Base-by-base conservation (phyloP, 164 flowering plant genomes). In the Stephania yunnanensis region DNA sequence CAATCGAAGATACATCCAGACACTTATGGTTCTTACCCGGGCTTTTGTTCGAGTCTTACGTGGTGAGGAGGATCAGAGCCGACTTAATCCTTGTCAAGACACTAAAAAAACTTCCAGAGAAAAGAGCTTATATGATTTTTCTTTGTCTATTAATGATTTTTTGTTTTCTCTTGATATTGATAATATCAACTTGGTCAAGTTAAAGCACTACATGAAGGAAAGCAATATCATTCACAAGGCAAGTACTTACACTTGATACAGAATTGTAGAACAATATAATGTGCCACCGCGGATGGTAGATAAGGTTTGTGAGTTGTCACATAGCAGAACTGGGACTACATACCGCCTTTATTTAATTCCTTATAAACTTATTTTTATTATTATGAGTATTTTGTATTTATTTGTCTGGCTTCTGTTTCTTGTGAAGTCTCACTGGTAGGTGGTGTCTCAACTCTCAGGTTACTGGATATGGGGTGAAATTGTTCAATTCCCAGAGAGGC, bases 161-260 rank as follows among this genome's bases (percentile, higher is more conserved):
- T 74, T 96, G 72, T 96, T 96, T 81, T 84, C 88, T 71, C 87
- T 89, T 46, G 87, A 94, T 70, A 87, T 91, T 68, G 99, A 96
- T 85, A 96, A 96, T 84, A 92, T 96, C 82, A 96, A 96, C 84
- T 83, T 96, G 84, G 85, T 91, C 73, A 96, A 94, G 74, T 80
- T 96, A 83, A 75, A 79, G 29, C 77, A 75, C 11, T 96, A 90
- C 83, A 81, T 96, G 73, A 90, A 87, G 79, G 97, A 95, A 78
- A 95, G 97, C 90, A 91, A 90, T 75, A 88, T 93, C 71, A 86
- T 89, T 73, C 88, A 92, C 84, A 95, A 95, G 99, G 99, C 93
- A 68, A 72, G 46, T 69, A 65, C 55, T 10, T 72, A n/a, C 58
- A 68, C 71, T 25, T 72, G 36, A 55, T 45, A 52, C 52, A 68